These are phyloP conservation scores for Pyrus pyrifolia DNA, from an alignment of 306 rosid genomes.

Conservation along the genomic window DNA sequence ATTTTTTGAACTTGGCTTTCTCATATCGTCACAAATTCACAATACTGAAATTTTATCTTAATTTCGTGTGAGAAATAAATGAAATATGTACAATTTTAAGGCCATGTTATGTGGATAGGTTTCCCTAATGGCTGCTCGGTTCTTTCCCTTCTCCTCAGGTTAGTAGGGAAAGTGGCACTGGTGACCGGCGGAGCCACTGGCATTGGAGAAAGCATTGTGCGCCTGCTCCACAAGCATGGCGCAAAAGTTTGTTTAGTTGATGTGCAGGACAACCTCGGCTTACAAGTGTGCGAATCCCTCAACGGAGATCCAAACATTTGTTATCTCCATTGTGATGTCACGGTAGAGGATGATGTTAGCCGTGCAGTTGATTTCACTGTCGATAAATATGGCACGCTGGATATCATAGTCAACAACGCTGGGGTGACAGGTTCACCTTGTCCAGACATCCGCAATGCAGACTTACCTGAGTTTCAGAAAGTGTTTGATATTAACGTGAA, in stretches of 20 bases:
- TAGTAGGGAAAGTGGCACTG: conserved; percentile 77
- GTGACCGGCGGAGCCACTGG: conserved; percentile 90
- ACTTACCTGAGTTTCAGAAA: conserved; percentile 61
- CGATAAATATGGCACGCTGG: conserved; percentile 59
- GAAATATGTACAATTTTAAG: not conserved
- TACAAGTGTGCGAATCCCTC: conserved; percentile 41
- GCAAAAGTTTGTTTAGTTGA: conserved; percentile 80
- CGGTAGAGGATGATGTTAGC: conserved; percentile 49
- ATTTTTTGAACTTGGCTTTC: no score
- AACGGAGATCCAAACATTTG: conserved; percentile 24
- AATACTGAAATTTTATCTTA: no score
- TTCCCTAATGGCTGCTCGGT: not conserved
- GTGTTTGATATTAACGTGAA: conserved; percentile 65
- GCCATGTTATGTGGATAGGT: not conserved
- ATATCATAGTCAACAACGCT: conserved; percentile 82
- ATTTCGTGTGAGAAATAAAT: not conserved
- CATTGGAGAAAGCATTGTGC: conserved; percentile 77
- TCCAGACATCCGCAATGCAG: conserved; percentile 53
- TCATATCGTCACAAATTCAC: no score
- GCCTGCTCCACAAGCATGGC: conserved; percentile 61
- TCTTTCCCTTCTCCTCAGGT: conserved; percentile 29
- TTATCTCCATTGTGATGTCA: conserved; percentile 61
- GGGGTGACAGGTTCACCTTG: conserved; percentile 69
- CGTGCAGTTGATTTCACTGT: conserved; percentile 49
- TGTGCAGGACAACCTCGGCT: conserved; percentile 62